These are phyloP conservation scores for Cercospora beticola DNA, from an alignment of 2,329 filamentous ascomycete species.

Conservation along the genomic window DNA sequence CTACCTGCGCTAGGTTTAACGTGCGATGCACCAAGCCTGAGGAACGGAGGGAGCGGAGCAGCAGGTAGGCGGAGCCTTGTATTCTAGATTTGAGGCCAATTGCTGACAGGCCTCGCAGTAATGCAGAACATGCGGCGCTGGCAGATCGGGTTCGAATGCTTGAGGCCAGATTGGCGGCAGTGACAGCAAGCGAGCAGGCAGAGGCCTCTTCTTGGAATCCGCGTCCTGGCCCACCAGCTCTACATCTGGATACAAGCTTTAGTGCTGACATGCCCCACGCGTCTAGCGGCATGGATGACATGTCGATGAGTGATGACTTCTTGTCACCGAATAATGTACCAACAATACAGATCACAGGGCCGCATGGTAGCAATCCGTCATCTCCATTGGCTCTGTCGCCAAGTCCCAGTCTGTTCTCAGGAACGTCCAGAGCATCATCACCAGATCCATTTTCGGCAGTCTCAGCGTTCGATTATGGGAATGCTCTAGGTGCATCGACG, in stretches of 20 bases:
- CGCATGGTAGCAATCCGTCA: slow-evolving; percentile 17
- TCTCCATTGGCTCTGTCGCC: slow-evolving; percentile 18
- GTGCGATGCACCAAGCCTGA: slow-evolving; percentile 21
- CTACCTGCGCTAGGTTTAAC: slow-evolving; percentile 20
- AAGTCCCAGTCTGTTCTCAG: slow-evolving; percentile 20
- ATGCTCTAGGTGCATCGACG: slow-evolving; percentile 1
- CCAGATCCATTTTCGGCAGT: slow-evolving; percentile 20
- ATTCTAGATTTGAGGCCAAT: not conserved
- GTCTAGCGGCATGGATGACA: slow-evolving; percentile 2
- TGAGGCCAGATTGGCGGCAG: slow-evolving; percentile 20
- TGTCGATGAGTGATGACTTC: slow-evolving; percentile 14
- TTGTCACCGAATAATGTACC: slow-evolving; percentile 16
- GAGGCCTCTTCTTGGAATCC: not conserved
- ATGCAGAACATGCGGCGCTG: slow-evolving; percentile 19
- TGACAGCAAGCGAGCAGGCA: slow-evolving; percentile 8
- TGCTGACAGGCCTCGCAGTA: not conserved
- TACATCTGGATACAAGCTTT: slow-evolving; percentile 24
- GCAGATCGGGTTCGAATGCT: slow-evolving; percentile 23
- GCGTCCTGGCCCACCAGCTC: slow-evolving; percentile 12
- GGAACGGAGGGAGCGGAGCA: slow-evolving; percentile 18
- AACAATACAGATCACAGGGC: slow-evolving; percentile 21
- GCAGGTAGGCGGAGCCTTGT: slow-evolving; percentile 10
- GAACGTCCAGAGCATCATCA: slow-evolving; percentile 19
- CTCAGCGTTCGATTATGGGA: slow-evolving; percentile 14
- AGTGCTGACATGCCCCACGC: slow-evolving; percentile 1